phyloP scores from a whole-genome alignment of 1,284 basidiomycete species.

The Papiliotrema nemorosa region DNA sequence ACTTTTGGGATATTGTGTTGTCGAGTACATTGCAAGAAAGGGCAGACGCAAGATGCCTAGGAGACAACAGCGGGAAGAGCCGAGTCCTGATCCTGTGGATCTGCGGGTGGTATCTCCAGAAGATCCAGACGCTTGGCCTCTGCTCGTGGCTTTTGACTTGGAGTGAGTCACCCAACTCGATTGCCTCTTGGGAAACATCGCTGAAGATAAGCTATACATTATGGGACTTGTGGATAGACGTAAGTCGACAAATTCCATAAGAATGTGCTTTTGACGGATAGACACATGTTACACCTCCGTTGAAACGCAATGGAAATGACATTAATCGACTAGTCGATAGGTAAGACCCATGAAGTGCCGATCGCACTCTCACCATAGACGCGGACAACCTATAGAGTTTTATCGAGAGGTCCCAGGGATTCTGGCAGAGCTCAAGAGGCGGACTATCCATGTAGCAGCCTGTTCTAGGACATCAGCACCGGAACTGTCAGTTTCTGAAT shows the following conservation, averaged over 20 bases:
- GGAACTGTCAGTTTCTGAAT: constrained; percentile 59
- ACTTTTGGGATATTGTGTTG: too few species aligned
- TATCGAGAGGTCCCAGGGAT: constrained; percentile 75
- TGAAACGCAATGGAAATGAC: constrained; percentile 58
- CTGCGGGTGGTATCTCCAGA: constrained; percentile 22
- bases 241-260: constrained; percentile 13
- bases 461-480: constrained; percentile 71
- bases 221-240: constrained; percentile 81
- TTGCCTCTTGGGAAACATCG: not conserved
- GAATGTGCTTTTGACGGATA: constrained; percentile 13
- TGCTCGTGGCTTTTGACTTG: constrained; percentile 75
- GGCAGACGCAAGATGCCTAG: constrained; percentile 15
- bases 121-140: constrained; percentile 54
- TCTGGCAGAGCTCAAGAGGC: constrained; percentile 58
- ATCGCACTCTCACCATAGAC: constrained; percentile 42
- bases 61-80: constrained; percentile 6
- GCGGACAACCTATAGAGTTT: constrained; percentile 61
- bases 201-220: constrained; percentile 63
- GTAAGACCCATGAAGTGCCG: constrained; percentile 40
- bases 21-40: too few species aligned
- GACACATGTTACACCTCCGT: constrained; percentile 56
- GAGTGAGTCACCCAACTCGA: constrained; percentile 59
- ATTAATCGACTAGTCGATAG: constrained; percentile 63
- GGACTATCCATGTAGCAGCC: constrained; percentile 63
- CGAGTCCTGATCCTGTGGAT: constrained; percentile 11